A percentile compares a stretch with the other conserved stretches of the same genome.
phyloP scores from a whole-genome alignment of 305 asterid species.

The Andrographis paniculata region DNA sequence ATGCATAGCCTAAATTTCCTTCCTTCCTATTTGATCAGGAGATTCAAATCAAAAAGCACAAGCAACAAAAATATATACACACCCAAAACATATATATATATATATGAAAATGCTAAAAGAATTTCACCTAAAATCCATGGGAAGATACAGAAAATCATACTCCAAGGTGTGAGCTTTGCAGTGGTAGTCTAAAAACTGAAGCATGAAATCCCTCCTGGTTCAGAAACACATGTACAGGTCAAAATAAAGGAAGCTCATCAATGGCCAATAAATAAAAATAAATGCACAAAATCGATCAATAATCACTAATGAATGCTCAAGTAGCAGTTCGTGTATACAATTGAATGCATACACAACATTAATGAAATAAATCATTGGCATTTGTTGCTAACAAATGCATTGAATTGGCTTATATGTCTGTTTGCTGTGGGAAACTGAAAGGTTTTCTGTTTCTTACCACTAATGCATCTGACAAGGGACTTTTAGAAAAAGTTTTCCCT shows the following conservation, averaged over 20 bases:
- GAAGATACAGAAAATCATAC: conserved; percentile 45
- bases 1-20: conserved; percentile 35
- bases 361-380: conserved; percentile 11
- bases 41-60: not conserved
- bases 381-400: too few relatives aligned
- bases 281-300: too few relatives aligned
- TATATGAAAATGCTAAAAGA: not conserved
- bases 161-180: conserved; percentile 25
- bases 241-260: too few relatives aligned
- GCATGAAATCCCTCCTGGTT: conserved; percentile 34
- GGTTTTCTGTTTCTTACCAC: too few relatives aligned
- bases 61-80: not conserved
- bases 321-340: too few relatives aligned
- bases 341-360: conserved; percentile 4
- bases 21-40: conserved; percentile 11
- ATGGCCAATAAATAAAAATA: too few relatives aligned
- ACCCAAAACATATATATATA: not conserved
- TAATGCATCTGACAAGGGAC: too few relatives aligned
- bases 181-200: conserved; percentile 23
- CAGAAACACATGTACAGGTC: too few relatives aligned
- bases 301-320: too few relatives aligned
- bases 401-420: too few relatives aligned
- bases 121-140: conserved; percentile 36
- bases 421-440: too few relatives aligned
- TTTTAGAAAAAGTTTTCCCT: too few relatives aligned